Evolutionary conservation across 768 basidiomycete genomes (phyloP).

Genomic region (Lactarius psammicola): DNA sequence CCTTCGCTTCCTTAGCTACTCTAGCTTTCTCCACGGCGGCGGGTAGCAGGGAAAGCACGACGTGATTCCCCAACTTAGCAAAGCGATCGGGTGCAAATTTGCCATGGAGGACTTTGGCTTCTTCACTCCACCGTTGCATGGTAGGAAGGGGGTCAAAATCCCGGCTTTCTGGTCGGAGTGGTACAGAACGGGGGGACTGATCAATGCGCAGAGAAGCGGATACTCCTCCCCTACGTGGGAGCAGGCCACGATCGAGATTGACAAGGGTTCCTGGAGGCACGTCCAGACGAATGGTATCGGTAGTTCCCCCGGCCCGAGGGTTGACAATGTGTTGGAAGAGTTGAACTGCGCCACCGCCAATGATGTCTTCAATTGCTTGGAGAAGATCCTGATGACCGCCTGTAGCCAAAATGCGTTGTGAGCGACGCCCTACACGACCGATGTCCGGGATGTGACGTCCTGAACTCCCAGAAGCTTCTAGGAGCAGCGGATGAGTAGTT

Average conservation of each 20-base stretch:
- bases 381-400: conserved; percentile 53
- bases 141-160: conserved; percentile 81
- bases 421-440: conserved; percentile 38
- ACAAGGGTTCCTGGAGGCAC: conserved; percentile 64
- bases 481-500: conserved; percentile 77
- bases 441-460: conserved; percentile 47
- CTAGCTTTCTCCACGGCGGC: conserved; percentile 68
- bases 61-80: conserved; percentile 65
- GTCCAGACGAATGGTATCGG: conserved; percentile 76
- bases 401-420: conserved; percentile 49
- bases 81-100: conserved; percentile 68
- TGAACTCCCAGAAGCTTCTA: conserved; percentile 54
- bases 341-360: conserved; percentile 79
- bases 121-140: conserved; percentile 85
- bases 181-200: conserved; percentile 44
- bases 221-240: conserved; percentile 45
- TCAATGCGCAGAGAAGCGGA: conserved; percentile 65
- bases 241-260: conserved; percentile 56
- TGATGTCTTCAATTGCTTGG: conserved; percentile 76
- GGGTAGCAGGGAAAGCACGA: conserved; percentile 73
- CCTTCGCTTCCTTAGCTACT: conserved; percentile 39
- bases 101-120: conserved; percentile 77
- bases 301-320: conserved; percentile 48
- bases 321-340: conserved; percentile 80
- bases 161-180: conserved; percentile 45